phyloP scores from a whole-genome alignment of 305 asterid species.

The Solanum hybrid region DNA sequence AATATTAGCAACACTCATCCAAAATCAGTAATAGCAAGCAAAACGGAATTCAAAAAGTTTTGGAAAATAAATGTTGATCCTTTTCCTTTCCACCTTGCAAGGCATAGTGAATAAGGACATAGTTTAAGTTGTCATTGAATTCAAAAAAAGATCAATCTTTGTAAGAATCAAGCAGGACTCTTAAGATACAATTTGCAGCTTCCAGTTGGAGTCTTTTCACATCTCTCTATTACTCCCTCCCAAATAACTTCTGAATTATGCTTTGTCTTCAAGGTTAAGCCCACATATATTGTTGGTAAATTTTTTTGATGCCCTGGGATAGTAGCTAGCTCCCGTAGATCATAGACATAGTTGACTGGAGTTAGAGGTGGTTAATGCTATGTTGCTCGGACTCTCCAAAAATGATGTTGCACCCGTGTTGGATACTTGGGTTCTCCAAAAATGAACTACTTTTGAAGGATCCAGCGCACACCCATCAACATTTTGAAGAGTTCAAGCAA shows the following conservation, averaged over 20 bases:
- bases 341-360: neutral
- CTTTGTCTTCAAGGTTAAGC: neutral
- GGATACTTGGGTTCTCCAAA: neutral
- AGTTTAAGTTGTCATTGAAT: neutral
- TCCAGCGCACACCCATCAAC: neutral
- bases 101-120: neutral
- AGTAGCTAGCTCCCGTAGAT: neutral
- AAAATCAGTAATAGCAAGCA: neutral
- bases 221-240: neutral
- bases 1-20: neutral
- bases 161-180: neutral
- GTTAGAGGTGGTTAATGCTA: neutral
- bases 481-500: neutral
- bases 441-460: neutral
- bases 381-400: neutral
- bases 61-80: neutral
- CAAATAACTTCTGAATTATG: neutral
- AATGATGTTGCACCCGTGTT: neutral
- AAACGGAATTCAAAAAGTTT: neutral
- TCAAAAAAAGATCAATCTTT: neutral
- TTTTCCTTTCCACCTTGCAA: neutral
- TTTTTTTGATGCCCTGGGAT: neutral
- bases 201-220: neutral
- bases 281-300: neutral
- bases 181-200: neutral